Percentiles rank a stretch among this genome's conserved stretches.
These are phyloP conservation scores for Malbranchea cinnamomea DNA, from an alignment of 2,329 filamentous ascomycete species.

Conservation along the genomic window DNA sequence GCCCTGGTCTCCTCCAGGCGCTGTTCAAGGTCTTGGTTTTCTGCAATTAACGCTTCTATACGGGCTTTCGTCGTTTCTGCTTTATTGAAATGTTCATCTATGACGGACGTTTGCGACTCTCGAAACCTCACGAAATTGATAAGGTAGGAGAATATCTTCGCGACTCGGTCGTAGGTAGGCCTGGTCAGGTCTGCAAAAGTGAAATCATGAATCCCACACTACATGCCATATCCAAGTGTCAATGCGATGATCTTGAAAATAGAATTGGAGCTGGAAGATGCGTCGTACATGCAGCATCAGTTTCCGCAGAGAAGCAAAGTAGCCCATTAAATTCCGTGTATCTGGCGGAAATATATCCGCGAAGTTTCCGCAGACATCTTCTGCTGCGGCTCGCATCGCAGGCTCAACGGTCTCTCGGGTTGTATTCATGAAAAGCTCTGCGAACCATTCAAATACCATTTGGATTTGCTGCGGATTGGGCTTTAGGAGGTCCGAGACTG, in stretches of 20 bases:
- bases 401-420: constrained; percentile 89
- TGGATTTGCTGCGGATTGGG: constrained; percentile 90
- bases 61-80: constrained; percentile 70
- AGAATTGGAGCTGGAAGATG: neutral
- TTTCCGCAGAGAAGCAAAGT: constrained; percentile 70
- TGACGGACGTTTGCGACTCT: constrained; percentile 75
- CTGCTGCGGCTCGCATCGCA: constrained; percentile 81
- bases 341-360: constrained; percentile 73
- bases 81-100: constrained; percentile 89
- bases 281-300: constrained; percentile 50
- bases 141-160: constrained; percentile 92
- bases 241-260: constrained; percentile 1
- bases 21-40: constrained; percentile 76
- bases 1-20: constrained; percentile 66
- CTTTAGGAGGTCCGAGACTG: constrained; percentile 73
- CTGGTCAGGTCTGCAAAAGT: constrained; percentile 83
- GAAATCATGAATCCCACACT: constrained; percentile 88
- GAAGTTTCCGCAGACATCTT: constrained; percentile 66
- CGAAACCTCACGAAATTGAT: constrained; percentile 99
- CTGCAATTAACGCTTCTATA: constrained; percentile 70
- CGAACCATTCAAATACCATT: constrained; percentile 96
- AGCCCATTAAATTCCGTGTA: constrained; percentile 87
- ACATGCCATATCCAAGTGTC: constrained; percentile 3
- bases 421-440: constrained; percentile 82
- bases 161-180: constrained; percentile 75